Evolutionary conservation across 768 basidiomycete species (phyloP).

Genomic region (Mycena capillaripes): DNA sequence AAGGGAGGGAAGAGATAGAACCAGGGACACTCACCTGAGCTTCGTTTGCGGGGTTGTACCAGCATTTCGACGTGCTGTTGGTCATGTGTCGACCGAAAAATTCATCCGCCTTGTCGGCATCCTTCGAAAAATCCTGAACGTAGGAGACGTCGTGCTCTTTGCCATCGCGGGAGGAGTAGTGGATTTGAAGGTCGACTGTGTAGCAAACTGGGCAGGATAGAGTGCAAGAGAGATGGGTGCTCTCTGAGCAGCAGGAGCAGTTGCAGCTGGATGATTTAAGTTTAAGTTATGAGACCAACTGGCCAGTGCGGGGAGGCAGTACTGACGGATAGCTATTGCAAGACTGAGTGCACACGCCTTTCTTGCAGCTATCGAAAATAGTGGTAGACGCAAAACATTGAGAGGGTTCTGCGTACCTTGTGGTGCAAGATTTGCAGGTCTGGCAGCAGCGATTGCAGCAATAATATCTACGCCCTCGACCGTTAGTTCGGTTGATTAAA

Average conservation of each 20-base stretch:
- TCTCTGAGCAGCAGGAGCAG: constrained; percentile 35
- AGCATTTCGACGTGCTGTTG: constrained; percentile 34
- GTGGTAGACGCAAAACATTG: too few species aligned
- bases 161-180: not conserved
- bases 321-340: constrained; percentile 25
- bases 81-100: constrained; percentile 29
- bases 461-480: constrained; percentile 29
- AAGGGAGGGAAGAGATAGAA: not conserved
- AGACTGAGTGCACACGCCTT: constrained; percentile 10
- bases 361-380: constrained; percentile 12
- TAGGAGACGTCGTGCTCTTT: constrained; percentile 24
- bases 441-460: constrained; percentile 35
- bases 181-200: constrained; percentile 27
- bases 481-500: too few species aligned
- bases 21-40: constrained; percentile 5
- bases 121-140: constrained; percentile 32
- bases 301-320: not conserved
- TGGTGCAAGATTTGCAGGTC: constrained; percentile 32
- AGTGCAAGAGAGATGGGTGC: constrained; percentile 20
- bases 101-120: constrained; percentile 12
- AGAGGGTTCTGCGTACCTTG: not conserved
- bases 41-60: constrained; percentile 34
- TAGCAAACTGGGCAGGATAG: constrained; percentile 37
- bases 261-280: constrained; percentile 32
- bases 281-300: too few species aligned